Percentiles rank a stretch among this genome's conserved stretches.
phyloP scores from a whole-genome alignment of 2,329 filamentous ascomycete species.

The Claviceps humidiphila region DNA sequence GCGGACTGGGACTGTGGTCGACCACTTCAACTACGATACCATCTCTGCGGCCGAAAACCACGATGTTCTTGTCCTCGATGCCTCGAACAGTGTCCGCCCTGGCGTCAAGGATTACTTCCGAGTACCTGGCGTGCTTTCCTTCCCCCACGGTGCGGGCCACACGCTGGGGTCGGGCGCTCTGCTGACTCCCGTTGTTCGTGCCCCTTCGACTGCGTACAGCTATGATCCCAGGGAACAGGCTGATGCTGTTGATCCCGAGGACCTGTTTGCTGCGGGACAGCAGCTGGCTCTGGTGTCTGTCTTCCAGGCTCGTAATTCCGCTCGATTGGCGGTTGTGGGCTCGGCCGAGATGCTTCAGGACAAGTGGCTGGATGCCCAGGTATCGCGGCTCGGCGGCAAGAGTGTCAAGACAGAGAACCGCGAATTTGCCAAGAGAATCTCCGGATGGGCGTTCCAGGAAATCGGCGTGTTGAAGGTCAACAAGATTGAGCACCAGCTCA shows the following conservation, averaged over 20 bases:
- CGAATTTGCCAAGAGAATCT: conserved; percentile 71
- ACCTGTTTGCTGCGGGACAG: conserved; percentile 69
- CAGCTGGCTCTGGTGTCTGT: conserved; percentile 78
- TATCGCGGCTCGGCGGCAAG: conserved; percentile 44
- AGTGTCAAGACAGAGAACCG: conserved; percentile 59
- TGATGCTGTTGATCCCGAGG: conserved; percentile 50
- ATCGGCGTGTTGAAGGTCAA: conserved; percentile 78
- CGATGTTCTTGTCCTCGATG: conserved; percentile 70
- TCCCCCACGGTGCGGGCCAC: conserved; percentile 72
- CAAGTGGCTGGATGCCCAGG: conserved; percentile 74
- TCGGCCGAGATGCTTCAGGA: conserved; percentile 79
- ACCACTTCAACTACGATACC: conserved; percentile 90
- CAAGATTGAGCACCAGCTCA: conserved; percentile 62
- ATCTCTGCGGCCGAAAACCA: conserved; percentile 67
- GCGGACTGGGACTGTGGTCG: conserved; percentile 73
- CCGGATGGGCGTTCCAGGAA: conserved; percentile 96
- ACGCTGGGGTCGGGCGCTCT: conserved; percentile 65
- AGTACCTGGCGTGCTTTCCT: conserved; percentile 50
- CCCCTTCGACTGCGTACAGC: conserved; percentile 75
- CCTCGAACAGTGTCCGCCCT: conserved; percentile 49
- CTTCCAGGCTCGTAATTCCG: conserved; percentile 86
- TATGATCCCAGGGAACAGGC: conserved; percentile 86
- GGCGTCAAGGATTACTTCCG: conserved; percentile 68
- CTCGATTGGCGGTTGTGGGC: conserved; percentile 74
- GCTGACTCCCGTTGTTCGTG: conserved; percentile 68